These are phyloP conservation scores for Rutidosis leptorrhynchoides DNA, from an alignment of 129 eudicot species.

Conservation along the genomic window DNA sequence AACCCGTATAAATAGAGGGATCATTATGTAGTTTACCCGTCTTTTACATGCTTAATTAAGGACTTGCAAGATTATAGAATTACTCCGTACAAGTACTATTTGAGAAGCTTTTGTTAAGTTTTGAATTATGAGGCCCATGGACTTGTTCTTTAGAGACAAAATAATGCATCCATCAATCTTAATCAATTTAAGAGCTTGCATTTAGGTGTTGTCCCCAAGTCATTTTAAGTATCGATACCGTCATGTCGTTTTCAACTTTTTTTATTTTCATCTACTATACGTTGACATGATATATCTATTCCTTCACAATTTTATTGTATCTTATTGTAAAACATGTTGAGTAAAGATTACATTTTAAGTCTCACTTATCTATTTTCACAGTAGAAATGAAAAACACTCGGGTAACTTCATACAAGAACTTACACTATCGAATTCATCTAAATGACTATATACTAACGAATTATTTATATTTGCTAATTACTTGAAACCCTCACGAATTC, in stretches of 20 bases:
- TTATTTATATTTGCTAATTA: background rate
- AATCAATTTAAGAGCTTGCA: slow-evolving; percentile 1
- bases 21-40: too few species aligned
- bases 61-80: background rate
- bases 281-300: background rate
- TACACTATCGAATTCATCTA: background rate
- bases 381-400: background rate
- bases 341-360: background rate
- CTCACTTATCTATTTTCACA: background rate
- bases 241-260: background rate
- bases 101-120: background rate
- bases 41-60: background rate
- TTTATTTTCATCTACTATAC: background rate
- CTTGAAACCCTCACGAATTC: background rate
- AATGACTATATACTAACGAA: background rate
- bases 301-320: background rate
- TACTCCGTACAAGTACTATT: background rate
- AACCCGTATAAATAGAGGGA: too few species aligned
- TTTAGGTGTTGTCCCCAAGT: background rate
- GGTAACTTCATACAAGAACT: background rate
- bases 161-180: background rate
- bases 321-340: background rate
- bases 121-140: background rate
- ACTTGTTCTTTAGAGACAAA: background rate
- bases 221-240: background rate